Conservation (phyloP, 345 rosid species). For the Odontarrhena argentea region DNA sequence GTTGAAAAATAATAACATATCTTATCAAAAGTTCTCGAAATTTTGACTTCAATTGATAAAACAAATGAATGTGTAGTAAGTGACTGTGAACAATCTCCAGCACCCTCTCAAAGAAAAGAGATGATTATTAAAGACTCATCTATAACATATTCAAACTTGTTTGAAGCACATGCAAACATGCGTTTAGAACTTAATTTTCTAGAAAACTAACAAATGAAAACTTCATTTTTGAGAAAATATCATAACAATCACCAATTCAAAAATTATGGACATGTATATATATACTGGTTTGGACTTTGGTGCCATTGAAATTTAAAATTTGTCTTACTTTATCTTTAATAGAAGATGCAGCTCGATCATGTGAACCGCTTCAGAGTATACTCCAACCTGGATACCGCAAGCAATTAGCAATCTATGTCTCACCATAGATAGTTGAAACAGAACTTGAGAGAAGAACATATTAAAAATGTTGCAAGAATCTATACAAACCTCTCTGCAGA, state of each 20-base stretch:
- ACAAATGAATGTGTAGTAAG: neutral
- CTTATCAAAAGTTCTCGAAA: neutral
- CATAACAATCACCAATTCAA: neutral
- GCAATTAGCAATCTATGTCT: slow-evolving; percentile 4
- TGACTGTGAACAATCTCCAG: neutral
- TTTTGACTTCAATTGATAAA: neutral
- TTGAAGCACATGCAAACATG: neutral
- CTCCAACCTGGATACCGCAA: slow-evolving; percentile 60
- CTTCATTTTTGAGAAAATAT: neutral
- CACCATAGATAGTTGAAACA: neutral
- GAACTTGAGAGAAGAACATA: neutral
- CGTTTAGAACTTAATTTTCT: neutral
- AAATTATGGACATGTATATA: neutral
- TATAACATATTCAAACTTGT: neutral
- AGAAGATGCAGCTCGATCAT: slow-evolving; percentile 77
- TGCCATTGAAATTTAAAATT: slow-evolving; percentile 13
- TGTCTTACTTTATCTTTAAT: slow-evolving; percentile 59
- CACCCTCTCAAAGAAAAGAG: neutral
- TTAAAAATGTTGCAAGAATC: slow-evolving; percentile 15
- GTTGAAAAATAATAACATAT: slow-evolving; percentile 1
- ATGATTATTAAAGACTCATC: neutral
- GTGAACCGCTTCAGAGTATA: slow-evolving; percentile 66
- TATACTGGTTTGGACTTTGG: slow-evolving; percentile 5
- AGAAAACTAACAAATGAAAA: neutral
- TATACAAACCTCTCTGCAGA: slow-evolving; percentile 86